Base-by-base conservation (phyloP, 73 alveolate genomes). In the Blepharisma stoltei region DNA sequence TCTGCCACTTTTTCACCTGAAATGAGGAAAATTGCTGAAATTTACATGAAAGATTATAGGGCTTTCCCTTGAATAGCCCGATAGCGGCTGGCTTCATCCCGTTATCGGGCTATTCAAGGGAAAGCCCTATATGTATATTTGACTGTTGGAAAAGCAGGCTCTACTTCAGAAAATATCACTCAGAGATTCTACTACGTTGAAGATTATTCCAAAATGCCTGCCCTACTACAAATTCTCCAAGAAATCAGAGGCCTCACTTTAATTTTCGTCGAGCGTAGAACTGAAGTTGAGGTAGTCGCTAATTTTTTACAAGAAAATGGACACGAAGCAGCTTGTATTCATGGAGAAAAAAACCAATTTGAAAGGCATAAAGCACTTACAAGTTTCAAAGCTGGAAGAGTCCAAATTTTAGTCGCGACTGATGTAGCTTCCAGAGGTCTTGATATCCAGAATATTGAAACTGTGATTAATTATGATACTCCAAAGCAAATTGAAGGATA, bases 391-490 rank as follows among this genome's bases (percentile, higher is more conserved):
- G 92, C 87, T 53, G 97, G 97, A 8, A 97, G 95, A 81, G 92
- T 86, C 67, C 90, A 88, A 65, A 95, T 96, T 45, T 93, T 97
- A 54, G 99, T 95, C 8, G 99, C 99, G 1, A 97, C 99, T 27
- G 99, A 97, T 93, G 97, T 97, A 11, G 99, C 99, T 25, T 86
- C 98, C 3, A 87, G 99, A 69, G 99, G 99, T 9, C 89, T 97
- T 47, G 99, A 97, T 89, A 97, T 97, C 68, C 99, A 98, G 18
- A 95, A 96, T 11, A 99, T 97, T 9, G 95, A 92, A 54, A 83
- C 92, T 83, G 99, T 97, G 55, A 95, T 97, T 46, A 94, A 97
- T 81, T 89, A 94, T 68, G 99, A 97, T 70, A 98, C 99, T 14
- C 99, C 99, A 6, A 85, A 92, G 85, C 97, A 97, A 54, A 94